Base-by-base conservation (phyloP, 2,329 filamentous ascomycete genomes). In the Periconia digitata region DNA sequence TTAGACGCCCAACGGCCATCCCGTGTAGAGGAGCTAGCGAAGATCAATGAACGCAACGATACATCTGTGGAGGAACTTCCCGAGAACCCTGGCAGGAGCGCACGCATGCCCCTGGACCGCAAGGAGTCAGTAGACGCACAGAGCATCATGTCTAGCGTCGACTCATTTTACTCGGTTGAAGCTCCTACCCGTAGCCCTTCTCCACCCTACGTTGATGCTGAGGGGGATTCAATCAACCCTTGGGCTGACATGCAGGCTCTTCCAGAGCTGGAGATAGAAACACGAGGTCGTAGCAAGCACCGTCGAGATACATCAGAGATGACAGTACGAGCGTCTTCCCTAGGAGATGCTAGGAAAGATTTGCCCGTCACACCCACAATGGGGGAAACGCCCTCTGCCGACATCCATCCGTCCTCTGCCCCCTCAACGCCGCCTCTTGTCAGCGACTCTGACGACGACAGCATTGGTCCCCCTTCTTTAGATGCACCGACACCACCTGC, bases 381-480 rank as follows among this genome's bases (percentile, higher is more conserved):
- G 29, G 50, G 53, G 21, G 56, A 58, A 8, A 54, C 51, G 7
- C 54, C 60, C 16, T 55, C 54, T 12, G 55, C 56, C 23, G 54
- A 62, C 34, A 44, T 61, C 22, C 58, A 54, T 7, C 55, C 59
- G 8, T 66, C 58, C 12, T 69, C 70, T 21, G 62, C 65, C 4
- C 71, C 75, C n/a, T 69, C 69, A 29, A 77, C 76, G 6, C 75
- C 76, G 36, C 73, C 70, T n/a, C 63, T 79, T 13, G 60, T 70
- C 16, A 72, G 66, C 42, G 74, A 78, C 43, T 71, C 68, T 5
- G 72, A 75, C 20, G 71, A 74, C n/a, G 72, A 71, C 34, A 72
- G 70, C 37, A 63, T 75, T 22, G 72, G 73, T 32, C 69, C 52
- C 48, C 69, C 50, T 43, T 68, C 55, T 58, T 58, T 62, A 54